Base-by-base conservation (phyloP, 2,329 filamentous ascomycete genomes). In the Aspergillus flavus region DNA sequence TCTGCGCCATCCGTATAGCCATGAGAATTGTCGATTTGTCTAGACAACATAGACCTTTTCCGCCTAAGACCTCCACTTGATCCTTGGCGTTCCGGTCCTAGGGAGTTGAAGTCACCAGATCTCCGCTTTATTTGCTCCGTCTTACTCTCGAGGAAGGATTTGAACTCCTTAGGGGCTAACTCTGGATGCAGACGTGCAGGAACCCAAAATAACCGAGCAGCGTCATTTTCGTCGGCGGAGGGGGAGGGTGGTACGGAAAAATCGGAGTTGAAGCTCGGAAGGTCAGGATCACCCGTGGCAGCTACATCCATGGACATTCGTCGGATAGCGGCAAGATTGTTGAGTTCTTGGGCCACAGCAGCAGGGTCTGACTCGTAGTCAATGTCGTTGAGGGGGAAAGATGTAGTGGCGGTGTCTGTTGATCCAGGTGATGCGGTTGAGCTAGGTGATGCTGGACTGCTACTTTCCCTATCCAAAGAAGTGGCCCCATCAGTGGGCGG, bases 31-130 rank as follows among this genome's bases (percentile, higher is more conserved):
- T 97, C 91, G 63, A 99, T 91, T 76, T 98, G 94, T 62, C 91
- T 87, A 6, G 94, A 98, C 6, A 99, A 84, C 92, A 96, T 97
- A 0, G 94, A 98, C 79, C 95, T 97, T 79, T 96, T 97, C 71
- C 95, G 87, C 69, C 89, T 86, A 66, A 98, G 76, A 45, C 91
- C 86, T 19, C 86, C 86, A 14, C 72, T 75, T 6, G 79, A 87
- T 14, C 81, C 75, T 79, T 86, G 78, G 78, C 84, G 77, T 65
- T 87, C 81, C 72, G 86, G 65, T 69, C 84, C 67, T 63, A 58
- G 68, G 70, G 93, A 80, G 43, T 84, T 84, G 66, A 84, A 89
- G 69, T 89, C 93, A 28, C 90, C 90, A 1, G 94, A 96, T 71
- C 92, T 87, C 68, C 94, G 86, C 76, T 93, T 90, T 70, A 98